These are phyloP conservation scores for Neurospora terricola DNA, from an alignment of 495 filamentous ascomycete species.

Conservation along the genomic window DNA sequence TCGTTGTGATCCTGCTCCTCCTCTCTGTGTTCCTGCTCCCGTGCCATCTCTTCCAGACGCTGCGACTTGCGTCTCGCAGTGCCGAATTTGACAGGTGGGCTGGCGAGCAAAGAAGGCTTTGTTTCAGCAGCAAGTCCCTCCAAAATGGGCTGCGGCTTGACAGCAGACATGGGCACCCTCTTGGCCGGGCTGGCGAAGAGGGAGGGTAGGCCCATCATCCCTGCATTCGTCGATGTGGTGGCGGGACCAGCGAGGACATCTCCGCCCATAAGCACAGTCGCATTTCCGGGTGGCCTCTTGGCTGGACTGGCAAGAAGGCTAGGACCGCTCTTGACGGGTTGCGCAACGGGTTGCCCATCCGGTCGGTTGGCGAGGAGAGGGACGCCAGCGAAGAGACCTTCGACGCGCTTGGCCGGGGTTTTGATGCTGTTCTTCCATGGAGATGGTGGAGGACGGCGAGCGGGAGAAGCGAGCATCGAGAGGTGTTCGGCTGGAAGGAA, in stretches of 20 bases:
- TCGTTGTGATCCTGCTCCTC: neutral
- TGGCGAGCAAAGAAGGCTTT: conserved; percentile 29
- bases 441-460: conserved; percentile 34
- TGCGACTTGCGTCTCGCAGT: neutral
- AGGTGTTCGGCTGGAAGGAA: conserved; percentile 1
- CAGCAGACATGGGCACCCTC: neutral
- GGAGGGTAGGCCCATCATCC: neutral
- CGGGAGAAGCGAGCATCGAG: conserved; percentile 34
- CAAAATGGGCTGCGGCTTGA: neutral
- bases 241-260: neutral
- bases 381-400: conserved; percentile 10
- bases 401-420: conserved; percentile 35
- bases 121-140: neutral
- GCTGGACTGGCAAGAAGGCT: neutral
- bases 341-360: conserved; percentile 2
- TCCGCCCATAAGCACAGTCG: neutral
- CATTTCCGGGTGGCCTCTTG: neutral
- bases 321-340: neutral
- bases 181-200: neutral
- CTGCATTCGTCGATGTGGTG: neutral
- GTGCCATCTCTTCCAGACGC: neutral
- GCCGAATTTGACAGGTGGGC: neutral
- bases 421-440: conserved; percentile 41
- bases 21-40: neutral
- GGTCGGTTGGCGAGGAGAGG: neutral